Base-by-base conservation (phyloP, 2,329 filamentous ascomycete genomes). In the Arachnomyces sp. region DNA sequence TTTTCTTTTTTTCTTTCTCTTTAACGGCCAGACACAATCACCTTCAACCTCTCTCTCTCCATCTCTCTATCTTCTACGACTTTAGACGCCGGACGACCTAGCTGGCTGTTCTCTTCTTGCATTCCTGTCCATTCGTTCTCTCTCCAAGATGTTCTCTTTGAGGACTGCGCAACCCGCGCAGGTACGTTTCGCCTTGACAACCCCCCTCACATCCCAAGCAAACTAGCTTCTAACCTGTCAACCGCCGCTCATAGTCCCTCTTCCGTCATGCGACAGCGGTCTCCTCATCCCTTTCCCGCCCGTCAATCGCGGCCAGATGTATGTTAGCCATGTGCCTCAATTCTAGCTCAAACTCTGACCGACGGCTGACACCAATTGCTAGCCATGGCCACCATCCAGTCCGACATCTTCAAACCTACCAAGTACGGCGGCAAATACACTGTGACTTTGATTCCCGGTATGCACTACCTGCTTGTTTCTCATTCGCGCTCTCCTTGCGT, bases 401-500 rank as follows among this genome's bases (percentile, higher is more conserved):
- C 84, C 65, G 92, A 96, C 70, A 90, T 96, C 70, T 95, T 96
- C 79, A 94, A 95, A 79, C 89, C 89, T 56, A 88, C 90, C 73
- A 92, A 96, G 77, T 96, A 89, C 68, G 92, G 92, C 66, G 87
- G 90, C 73, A 98, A 96, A 75, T 98, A 96, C 78, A 98, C 92
- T 29, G 90, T 95, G 57, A 95, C 90, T 50, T 77, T 98, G 61
- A 96, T 98, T 65, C 92, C 92, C 67, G 92, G 90, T 79, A 74
- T 55, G 66, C 54, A 43, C 49, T 9, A 25, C 9, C 20, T 5
- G 9, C 9, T 25, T 25, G 9, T 25, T 15, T 15, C 30, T 28
- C 31, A 36, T 32, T n/a, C 18, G 17, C 17, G 20, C 29, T 13
- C 16, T 17, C 15, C 36, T 20, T 14, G 11, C 20, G 20, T 25